Base-by-base conservation (phyloP, 768 basidiomycete genomes). In the Rickenella mellea region DNA sequence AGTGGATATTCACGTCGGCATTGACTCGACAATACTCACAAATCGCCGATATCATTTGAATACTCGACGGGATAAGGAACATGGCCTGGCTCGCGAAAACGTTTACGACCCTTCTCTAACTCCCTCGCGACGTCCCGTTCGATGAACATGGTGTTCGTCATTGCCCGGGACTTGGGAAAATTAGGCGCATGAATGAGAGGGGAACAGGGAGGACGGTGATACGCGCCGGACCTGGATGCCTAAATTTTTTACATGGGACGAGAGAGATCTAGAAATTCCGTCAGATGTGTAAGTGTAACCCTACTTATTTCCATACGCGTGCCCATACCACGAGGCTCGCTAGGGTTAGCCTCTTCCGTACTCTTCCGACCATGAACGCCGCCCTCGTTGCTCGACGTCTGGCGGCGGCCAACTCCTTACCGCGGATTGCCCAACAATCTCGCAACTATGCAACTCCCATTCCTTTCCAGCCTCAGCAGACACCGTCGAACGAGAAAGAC, bases 41-140 rank as follows among this genome's bases (percentile, higher is more conserved):
- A 77, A 50, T 74, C 64, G 29, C 72, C 65, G 44, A 75, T 63
- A 40, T 68, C 63, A 15, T 60, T 68, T 5, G 68, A 59, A 49
- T 72, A 73, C 6, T 63, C 55, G 41, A 78, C 62, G 1, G 80
- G 81, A 38, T 78, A 80, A 6, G 74, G 68, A n/a, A 74, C 52
- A 7, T 68, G 66, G 27, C 75, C 76, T 10, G 59, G 52, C 22
- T 60, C 61, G n/a, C 77, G 69, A 42, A 68, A 61, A 33, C 61
- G 61, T 38, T 56, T 56, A 20, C 63, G 59, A 43, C 63, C 57
- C 39, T 64, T 60, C 33, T 36, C 29, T 41, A 72, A 55, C 14
- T 74, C 63, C 38, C 61, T 53, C 33, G 64, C 63, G 53, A 74
- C 64, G 32, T 75, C n/a, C n/a, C n/a, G n/a, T n/a, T n/a, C n/a